These are phyloP conservation scores for Turnera subulata DNA, from an alignment of 345 rosid genomes.

Conservation along the genomic window DNA sequence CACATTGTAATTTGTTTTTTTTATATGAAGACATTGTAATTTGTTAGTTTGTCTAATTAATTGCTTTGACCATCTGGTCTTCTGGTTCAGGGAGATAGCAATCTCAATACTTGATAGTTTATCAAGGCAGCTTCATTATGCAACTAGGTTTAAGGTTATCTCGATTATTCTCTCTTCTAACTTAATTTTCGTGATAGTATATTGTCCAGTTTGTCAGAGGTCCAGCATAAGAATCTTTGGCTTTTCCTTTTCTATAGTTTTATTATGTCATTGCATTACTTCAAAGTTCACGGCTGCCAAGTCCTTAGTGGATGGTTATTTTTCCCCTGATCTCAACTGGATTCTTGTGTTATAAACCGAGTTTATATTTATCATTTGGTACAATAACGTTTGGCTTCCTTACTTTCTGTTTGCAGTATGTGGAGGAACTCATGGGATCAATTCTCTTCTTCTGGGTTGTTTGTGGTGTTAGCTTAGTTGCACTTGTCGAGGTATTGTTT, in stretches of 20 bases:
- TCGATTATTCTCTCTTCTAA: conserved; percentile 9
- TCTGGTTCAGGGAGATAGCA: conserved; percentile 71
- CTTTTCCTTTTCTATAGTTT: too few relatives aligned
- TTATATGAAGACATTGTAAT: too few relatives aligned
- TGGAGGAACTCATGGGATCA: conserved; percentile 78
- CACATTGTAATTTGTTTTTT: too few relatives aligned
- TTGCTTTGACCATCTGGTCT: background rate
- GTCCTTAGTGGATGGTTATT: background rate
- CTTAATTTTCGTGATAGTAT: background rate
- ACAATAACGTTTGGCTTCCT: conserved; percentile 12
- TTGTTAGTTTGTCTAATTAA: background rate
- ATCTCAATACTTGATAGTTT: conserved; percentile 58
- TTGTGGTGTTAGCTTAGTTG: conserved; percentile 79
- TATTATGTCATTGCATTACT: background rate
- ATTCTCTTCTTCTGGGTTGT: conserved; percentile 84
- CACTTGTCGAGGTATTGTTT: conserved; percentile 74
- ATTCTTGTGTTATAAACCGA: background rate
- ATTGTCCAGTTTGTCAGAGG: too few relatives aligned
- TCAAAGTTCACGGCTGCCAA: background rate
- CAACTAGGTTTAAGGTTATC: conserved; percentile 69
- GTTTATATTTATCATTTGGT: background rate
- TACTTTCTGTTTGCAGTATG: conserved; percentile 56
- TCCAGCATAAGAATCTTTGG: too few relatives aligned
- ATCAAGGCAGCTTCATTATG: conserved; percentile 68
- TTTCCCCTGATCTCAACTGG: background rate